A percentile compares a stretch with the other conserved stretches of the same genome.
Evolutionary conservation across 2,329 filamentous ascomycete species (phyloP).

Genomic region (Cucurbitaria berberidis): DNA sequence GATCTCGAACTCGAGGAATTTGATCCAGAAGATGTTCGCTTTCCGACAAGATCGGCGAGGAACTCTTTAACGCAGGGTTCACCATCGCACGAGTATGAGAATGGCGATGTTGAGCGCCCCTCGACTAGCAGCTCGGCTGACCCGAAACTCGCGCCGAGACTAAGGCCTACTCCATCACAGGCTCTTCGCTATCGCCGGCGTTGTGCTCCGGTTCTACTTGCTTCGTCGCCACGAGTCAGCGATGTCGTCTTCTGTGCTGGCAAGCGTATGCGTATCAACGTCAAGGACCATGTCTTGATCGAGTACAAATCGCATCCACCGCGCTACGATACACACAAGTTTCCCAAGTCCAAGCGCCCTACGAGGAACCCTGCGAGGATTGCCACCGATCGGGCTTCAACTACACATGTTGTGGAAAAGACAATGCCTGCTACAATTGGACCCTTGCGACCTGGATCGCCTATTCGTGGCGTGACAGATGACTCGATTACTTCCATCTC

Average conservation of each 20-base stretch:
- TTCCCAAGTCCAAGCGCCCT: slow-evolving; percentile 32
- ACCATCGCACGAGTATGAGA: slow-evolving; percentile 28
- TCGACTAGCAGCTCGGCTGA: slow-evolving; percentile 30
- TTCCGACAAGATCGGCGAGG: slow-evolving; percentile 30
- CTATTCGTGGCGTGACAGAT: slow-evolving; percentile 37
- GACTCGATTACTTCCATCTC: slow-evolving; percentile 41
- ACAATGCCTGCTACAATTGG: slow-evolving; percentile 4
- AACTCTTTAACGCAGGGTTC: slow-evolving; percentile 17
- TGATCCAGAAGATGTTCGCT: slow-evolving; percentile 47
- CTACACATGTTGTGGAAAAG: slow-evolving; percentile 4
- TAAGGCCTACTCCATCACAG: slow-evolving; percentile 44
- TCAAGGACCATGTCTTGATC: slow-evolving; percentile 50
- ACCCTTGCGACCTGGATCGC: slow-evolving; percentile 32
- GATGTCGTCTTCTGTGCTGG: slow-evolving; percentile 54
- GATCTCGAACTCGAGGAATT: slow-evolving; percentile 47
- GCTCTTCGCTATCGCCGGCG: slow-evolving; percentile 54
- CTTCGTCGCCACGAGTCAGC: slow-evolving; percentile 53
- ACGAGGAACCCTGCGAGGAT: slow-evolving; percentile 12
- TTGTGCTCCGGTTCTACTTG: slow-evolving; percentile 54
- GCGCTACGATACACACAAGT: slow-evolving; percentile 51
- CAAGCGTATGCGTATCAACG: slow-evolving; percentile 53
- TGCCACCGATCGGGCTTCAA: slow-evolving; percentile 2
- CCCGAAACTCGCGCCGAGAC: slow-evolving; percentile 41
- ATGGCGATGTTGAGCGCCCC: slow-evolving; percentile 22
- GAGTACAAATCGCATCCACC: slow-evolving; percentile 53